Percentiles rank a stretch among this genome's conserved stretches.
phyloP scores from a whole-genome alignment of 768 basidiomycete species.

The Suillus subaureus region DNA sequence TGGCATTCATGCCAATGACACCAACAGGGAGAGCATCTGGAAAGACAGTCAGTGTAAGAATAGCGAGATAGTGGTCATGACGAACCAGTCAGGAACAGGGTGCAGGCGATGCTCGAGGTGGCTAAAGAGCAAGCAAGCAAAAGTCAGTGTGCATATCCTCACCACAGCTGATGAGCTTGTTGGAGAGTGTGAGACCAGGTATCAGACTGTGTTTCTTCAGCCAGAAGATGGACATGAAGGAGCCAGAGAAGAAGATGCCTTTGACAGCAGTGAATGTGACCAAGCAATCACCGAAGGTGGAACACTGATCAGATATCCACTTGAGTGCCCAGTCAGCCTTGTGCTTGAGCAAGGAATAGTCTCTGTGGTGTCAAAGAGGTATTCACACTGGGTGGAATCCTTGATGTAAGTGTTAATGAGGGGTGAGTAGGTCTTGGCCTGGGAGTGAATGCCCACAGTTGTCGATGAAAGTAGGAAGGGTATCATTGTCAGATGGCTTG shows the following conservation, averaged over 20 bases:
- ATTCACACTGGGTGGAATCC: slow-evolving; percentile 70
- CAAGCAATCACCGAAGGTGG: too few relatives aligned
- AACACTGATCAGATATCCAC: too few relatives aligned
- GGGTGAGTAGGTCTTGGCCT: too few relatives aligned
- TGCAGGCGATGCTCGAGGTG: slow-evolving; percentile 49
- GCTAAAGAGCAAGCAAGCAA: slow-evolving; percentile 82
- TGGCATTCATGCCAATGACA: slow-evolving; percentile 91
- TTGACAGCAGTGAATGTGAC: too few relatives aligned
- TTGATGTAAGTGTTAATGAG: slow-evolving; percentile 89
- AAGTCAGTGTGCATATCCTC: slow-evolving; percentile 97
- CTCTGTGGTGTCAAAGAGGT: slow-evolving; percentile 90
- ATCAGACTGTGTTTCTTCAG: too few relatives aligned
- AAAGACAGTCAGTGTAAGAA: not conserved
- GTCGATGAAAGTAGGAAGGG: too few relatives aligned
- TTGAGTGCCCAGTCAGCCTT: too few relatives aligned
- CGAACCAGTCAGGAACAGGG: too few relatives aligned
- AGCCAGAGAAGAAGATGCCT: too few relatives aligned
- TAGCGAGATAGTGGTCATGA: not conserved
- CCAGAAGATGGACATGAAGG: too few relatives aligned
- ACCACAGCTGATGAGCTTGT: slow-evolving; percentile 93
- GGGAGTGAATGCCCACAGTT: not conserved
- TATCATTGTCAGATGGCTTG: slow-evolving; percentile 18
- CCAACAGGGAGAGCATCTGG: slow-evolving; percentile 81
- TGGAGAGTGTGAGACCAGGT: slow-evolving; percentile 92
- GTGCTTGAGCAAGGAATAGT: slow-evolving; percentile 43